Evolutionary conservation across 2,329 filamentous ascomycete species (phyloP), one percentile per base, ranked within the genome.

Genomic region (Penicillium sp.): DNA sequence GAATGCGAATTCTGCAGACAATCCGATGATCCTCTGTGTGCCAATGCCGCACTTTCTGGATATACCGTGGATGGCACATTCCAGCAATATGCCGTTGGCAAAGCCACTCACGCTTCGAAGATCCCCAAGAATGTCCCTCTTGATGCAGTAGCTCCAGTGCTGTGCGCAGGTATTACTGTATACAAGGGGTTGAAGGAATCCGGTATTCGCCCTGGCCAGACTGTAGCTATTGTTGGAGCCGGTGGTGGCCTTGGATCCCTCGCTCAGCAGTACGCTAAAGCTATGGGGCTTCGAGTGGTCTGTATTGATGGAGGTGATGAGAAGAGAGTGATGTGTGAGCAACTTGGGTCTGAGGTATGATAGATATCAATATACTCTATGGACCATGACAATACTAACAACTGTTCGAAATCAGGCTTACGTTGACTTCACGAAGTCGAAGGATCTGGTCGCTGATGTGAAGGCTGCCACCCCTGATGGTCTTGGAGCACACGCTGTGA

Each of bases 1-100:
- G 16, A 16, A 5, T 35, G 33, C 8, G 33, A 35, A 16, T 35
- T 35, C 16, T 35, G 33, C 33, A 35, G 6, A 14, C 33, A 35
- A 16, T 14, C 13, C 6, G 33, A 35, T 35, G 13, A 35, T 1
- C 33, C 13, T 16, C 33, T 35, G 13, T 35, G 33, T 35, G 13
- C 83, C 14, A 80, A 90, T 60, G 85, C 90, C 23, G 79, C 85
- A 31, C 84, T 96, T 44, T 95, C 91, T 1, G 93, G 93, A 53
- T 96, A 95, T 81, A 96, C 91, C 10, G 91, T 96, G 73, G 91
- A 96, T 74, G 93, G 93, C 42, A 88, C 88, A 50, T 97, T 97
- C 84, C 93, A 97, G 80, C 88, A 96, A 80, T 97, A 96, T 80
- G 86, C 85, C 74, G 85, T 96, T 62, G 92, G 88, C 67, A 96